Conservation (phyloP, 2,329 filamentous ascomycete genomes). For the Xylariaceae sp. region DNA sequence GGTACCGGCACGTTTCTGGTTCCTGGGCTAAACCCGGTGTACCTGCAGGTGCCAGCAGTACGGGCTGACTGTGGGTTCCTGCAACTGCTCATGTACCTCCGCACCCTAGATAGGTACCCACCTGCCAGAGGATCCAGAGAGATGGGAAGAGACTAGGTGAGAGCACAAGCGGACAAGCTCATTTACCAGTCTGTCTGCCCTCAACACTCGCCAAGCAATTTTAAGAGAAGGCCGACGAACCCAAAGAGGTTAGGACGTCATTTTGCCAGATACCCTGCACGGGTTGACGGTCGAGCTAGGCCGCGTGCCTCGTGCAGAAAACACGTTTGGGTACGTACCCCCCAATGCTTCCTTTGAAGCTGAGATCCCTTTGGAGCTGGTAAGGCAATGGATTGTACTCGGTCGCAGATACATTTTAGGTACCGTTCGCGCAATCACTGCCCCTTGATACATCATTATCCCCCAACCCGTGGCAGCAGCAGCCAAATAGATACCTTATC, state of each 20-base stretch:
- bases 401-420: no score
- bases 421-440: no score
- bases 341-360: constrained; percentile 24
- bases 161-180: constrained; percentile 22
- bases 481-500: no score
- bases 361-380: constrained; percentile 23
- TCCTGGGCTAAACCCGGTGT: constrained; percentile 23
- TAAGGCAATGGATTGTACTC: no score
- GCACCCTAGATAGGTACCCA: constrained; percentile 23
- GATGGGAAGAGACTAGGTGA: background rate
- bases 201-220: constrained; percentile 27
- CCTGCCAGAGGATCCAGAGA: constrained; percentile 22
- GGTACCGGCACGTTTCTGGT: constrained; percentile 16
- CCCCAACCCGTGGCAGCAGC: no score
- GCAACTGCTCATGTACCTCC: constrained; percentile 26
- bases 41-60: constrained; percentile 30
- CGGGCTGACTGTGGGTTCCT: constrained; percentile 31
- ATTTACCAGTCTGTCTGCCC: constrained; percentile 34
- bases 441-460: no score
- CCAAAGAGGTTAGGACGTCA: constrained; percentile 1
- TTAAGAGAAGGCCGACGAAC: constrained; percentile 21
- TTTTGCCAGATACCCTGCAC: background rate
- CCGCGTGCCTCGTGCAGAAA: constrained; percentile 27
- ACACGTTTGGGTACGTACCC: constrained; percentile 23
- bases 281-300: constrained; percentile 27